These are phyloP conservation scores for Periconia digitata DNA, from an alignment of 2,329 filamentous ascomycete genomes.

Conservation along the genomic window DNA sequence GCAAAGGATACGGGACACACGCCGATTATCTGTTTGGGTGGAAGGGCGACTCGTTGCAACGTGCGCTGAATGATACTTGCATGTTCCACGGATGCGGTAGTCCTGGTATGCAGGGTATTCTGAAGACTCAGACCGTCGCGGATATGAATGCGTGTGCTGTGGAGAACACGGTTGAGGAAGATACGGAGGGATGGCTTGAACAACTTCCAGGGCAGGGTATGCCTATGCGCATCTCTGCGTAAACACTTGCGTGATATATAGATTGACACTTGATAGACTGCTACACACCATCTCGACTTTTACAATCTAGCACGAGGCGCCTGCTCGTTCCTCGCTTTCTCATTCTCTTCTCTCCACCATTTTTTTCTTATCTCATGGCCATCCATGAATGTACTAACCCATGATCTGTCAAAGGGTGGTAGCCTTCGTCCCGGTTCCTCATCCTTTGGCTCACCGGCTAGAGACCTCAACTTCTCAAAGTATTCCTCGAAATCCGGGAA, in stretches of 20 bases:
- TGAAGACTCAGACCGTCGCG: conserved; percentile 22
- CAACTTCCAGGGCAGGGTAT: conserved; percentile 8
- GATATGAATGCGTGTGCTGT: conserved; percentile 30
- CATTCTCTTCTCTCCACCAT: conserved; percentile 61
- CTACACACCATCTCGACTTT: neutral
- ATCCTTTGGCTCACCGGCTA: conserved; percentile 52
- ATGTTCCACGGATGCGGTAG: conserved; percentile 29
- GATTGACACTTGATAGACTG: neutral
- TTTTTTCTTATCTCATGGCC: conserved; percentile 59
- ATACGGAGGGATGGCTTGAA: conserved; percentile 25
- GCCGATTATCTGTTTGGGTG: conserved; percentile 33
- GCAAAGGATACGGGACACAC: conserved; percentile 31
- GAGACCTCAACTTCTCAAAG: conserved; percentile 57
- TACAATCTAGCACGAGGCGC: conserved; percentile 1
- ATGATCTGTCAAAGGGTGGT: conserved; percentile 49
- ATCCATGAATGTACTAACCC: conserved; percentile 55
- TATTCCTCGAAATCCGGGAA: conserved; percentile 66
- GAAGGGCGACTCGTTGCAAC: conserved; percentile 30
- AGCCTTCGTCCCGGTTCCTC: conserved; percentile 48
- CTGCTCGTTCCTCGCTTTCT: conserved; percentile 27
- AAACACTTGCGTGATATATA: neutral
- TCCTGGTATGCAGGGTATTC: conserved; percentile 9
- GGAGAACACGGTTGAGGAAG: conserved; percentile 22
- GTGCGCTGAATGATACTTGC: conserved; percentile 23
- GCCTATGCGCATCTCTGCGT: neutral